Evolutionary conservation across 2,329 filamentous ascomycete species (phyloP).

Genomic region (Alternaria angustiovoidea): DNA sequence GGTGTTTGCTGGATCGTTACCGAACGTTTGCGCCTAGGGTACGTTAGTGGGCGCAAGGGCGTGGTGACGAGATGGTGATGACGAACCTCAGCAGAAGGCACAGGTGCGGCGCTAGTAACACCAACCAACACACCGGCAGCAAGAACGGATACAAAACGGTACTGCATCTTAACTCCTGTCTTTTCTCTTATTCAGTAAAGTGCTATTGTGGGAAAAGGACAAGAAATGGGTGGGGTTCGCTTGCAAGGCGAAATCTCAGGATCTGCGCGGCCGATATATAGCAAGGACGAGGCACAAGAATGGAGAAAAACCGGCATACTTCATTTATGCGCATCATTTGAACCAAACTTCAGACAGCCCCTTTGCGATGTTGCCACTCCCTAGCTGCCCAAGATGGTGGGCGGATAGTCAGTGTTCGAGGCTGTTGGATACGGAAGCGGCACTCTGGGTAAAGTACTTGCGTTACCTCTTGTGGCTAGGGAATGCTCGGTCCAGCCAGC

Average conservation of each 20-base stretch:
- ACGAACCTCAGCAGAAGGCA: slow-evolving; percentile 34
- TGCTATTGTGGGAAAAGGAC: background rate
- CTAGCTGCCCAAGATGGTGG: slow-evolving; percentile 1
- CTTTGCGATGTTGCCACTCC: slow-evolving; percentile 9
- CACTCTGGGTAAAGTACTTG: slow-evolving; percentile 30
- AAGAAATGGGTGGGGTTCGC: slow-evolving; percentile 7
- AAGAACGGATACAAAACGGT: slow-evolving; percentile 37
- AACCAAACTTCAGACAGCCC: slow-evolving; percentile 9
- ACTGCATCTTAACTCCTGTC: slow-evolving; percentile 29
- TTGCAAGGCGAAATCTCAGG: slow-evolving; percentile 4
- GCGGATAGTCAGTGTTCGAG: slow-evolving; percentile 18
- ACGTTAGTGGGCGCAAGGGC: background rate
- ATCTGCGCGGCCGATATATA: slow-evolving; percentile 2
- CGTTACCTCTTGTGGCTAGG: slow-evolving; percentile 11
- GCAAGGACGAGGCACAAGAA: background rate
- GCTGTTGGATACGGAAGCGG: slow-evolving; percentile 20
- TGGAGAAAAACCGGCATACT: slow-evolving; percentile 11
- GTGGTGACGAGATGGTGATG: background rate
- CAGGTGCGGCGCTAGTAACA: slow-evolving; percentile 32
- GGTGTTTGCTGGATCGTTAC: slow-evolving; percentile 11
- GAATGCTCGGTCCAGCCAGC: slow-evolving; percentile 9
- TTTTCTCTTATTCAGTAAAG: background rate
- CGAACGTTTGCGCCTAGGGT: slow-evolving; percentile 11
- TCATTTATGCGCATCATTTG: slow-evolving; percentile 19
- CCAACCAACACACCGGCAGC: slow-evolving; percentile 34